These are phyloP conservation scores for Gossypium herbaceum DNA, from an alignment of 345 rosid species.

Conservation along the genomic window DNA sequence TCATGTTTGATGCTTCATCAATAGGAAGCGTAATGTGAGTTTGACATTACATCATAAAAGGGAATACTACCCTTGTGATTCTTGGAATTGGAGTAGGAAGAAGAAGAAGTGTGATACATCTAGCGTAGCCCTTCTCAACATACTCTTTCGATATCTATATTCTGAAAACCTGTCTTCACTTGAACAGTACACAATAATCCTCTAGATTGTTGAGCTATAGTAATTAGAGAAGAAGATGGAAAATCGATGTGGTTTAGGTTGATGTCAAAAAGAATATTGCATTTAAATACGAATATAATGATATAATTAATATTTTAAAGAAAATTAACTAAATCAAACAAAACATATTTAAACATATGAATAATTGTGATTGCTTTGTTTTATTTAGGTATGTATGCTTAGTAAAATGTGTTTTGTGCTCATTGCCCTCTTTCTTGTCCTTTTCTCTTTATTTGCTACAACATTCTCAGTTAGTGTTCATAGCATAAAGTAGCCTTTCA, in stretches of 20 bases:
- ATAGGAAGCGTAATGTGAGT: not conserved
- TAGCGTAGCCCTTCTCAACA: not conserved
- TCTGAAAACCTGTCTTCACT: not conserved
- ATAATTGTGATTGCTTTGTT: not conserved
- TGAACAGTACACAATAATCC: not conserved
- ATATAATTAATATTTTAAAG: not conserved
- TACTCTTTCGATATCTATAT: not conserved
- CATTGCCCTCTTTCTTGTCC: not conserved
- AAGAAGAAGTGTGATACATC: not conserved
- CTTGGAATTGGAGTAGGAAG: not conserved
- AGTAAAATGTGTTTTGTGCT: not conserved
- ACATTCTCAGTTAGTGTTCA: not conserved
- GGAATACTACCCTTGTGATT: not conserved
- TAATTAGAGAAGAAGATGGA: not conserved
- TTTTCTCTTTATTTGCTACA: not conserved
- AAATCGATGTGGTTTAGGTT: not conserved
- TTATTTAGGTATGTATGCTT: not conserved
- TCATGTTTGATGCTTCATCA: too few relatives aligned
- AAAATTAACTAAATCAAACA: not conserved
- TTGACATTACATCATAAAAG: not conserved
- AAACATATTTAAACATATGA: not conserved
- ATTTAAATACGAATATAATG: not conserved
- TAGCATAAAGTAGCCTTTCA: not conserved
- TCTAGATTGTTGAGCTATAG: not conserved
- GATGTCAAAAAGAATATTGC: not conserved